Evolutionary conservation across 345 rosid species (phyloP).

Genomic region (Trapa bicornis): DNA sequence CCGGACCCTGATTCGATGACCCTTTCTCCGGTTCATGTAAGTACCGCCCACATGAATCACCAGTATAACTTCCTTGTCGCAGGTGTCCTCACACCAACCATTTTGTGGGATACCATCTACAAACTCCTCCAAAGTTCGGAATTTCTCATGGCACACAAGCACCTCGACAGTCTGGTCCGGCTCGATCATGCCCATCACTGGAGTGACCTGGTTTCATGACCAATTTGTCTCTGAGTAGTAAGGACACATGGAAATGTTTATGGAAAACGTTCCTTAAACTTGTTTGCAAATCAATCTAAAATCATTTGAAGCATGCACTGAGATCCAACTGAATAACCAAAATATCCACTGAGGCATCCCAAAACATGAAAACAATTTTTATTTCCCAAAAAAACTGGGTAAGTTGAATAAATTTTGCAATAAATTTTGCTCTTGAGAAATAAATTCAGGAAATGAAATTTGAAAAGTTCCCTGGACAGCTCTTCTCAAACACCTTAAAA

Average conservation of each 20-base stretch:
- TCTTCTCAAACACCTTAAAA: no score
- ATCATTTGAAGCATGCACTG: neutral
- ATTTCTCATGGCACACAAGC: slow-evolving; percentile 69
- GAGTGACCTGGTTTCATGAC: slow-evolving; percentile 50
- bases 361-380: no score
- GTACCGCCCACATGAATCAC: slow-evolving; percentile 54
- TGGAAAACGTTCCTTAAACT: neutral
- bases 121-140: slow-evolving; percentile 62
- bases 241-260: neutral
- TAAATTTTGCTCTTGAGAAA: no score
- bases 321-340: neutral
- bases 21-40: slow-evolving; percentile 36
- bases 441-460: no score
- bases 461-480: no score
- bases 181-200: slow-evolving; percentile 66
- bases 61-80: slow-evolving; percentile 71
- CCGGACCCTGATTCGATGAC: slow-evolving; percentile 63
- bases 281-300: neutral
- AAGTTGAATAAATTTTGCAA: no score
- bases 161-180: slow-evolving; percentile 49
- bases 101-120: slow-evolving; percentile 81
- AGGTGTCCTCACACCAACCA: slow-evolving; percentile 84
- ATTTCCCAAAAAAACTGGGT: no score
- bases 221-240: slow-evolving; percentile 1
- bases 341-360: no score